These are phyloP conservation scores for Yarrowia sp. DNA, from an alignment of 805 yeast species.

Conservation along the genomic window DNA sequence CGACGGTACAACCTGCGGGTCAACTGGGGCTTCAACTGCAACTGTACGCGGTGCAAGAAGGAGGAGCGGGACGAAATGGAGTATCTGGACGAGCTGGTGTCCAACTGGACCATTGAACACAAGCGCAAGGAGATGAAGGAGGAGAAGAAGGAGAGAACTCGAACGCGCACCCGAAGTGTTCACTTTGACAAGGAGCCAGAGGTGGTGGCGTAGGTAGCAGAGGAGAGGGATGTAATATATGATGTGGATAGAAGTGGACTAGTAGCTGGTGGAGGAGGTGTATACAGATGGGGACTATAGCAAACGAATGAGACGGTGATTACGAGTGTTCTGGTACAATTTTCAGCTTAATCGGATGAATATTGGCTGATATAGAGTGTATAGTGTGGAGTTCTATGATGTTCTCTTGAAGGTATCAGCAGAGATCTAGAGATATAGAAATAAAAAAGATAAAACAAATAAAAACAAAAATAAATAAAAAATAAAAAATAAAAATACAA, in stretches of 20 bases:
- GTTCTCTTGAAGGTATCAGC: too few species aligned
- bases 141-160: background rate
- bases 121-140: constrained; percentile 18
- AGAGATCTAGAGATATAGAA: too few species aligned
- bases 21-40: constrained; percentile 77
- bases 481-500: too few species aligned
- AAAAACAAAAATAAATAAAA: too few species aligned
- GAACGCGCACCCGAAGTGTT: constrained; percentile 1
- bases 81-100: constrained; percentile 26
- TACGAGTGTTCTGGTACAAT: too few species aligned
- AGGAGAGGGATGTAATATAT: background rate
- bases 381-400: too few species aligned
- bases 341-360: background rate
- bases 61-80: constrained; percentile 46
- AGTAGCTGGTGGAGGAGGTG: too few species aligned
- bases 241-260: too few species aligned
- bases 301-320: too few species aligned
- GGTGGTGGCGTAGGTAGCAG: background rate
- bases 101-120: constrained; percentile 9
- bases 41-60: constrained; percentile 59
- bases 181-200: constrained; percentile 15
- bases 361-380: too few species aligned
- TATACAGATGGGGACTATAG: too few species aligned
- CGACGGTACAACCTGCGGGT: constrained; percentile 63
- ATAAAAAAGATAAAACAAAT: too few species aligned